Base-by-base conservation (phyloP, 345 rosid species). In the Populus euphratica region DNA sequence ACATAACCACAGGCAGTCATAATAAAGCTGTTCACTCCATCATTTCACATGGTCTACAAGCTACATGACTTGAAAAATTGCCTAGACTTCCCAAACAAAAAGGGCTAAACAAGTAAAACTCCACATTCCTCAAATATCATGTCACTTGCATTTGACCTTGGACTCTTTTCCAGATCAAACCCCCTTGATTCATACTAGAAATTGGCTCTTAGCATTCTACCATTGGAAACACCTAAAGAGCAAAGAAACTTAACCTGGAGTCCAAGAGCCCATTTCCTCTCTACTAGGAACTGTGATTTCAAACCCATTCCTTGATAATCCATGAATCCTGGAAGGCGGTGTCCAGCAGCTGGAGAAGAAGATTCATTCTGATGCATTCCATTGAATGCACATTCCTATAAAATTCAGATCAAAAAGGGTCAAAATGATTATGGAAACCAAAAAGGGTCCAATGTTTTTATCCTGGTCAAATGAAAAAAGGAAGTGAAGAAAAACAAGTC, bases 181-280 rank as follows among this genome's bases (percentile, higher is more conserved):
- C 62, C 18, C 31, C 18, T 44, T 38, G 20, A 64, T 43, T 35
- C 62, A 29, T 31, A 36, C 33, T 71, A n/a, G 21, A 77, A 70
- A 21, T 49, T 64, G 70, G 47, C 21, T 25, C 50, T 2, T 47
- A 63, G 71, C 63, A 71, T 36, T 64, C 20, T 49, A 62, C 21
- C 56, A 65, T n/a, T 59, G 63, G 63, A 59, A 59, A 59, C 27
- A 49, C 66, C 18, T 35, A 36, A 33, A 78, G 65, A 35, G 80
- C 54, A 67, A 63, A 81, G 21, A 59, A 73, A 81, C 73, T 75
- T 78, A 38, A 96, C 99, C 97, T 94, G 94, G 77, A 96, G 91
- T 73, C 99, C 98, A 78, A 96, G 95, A 81, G 94, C 92, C 97
- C 97, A 96, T 89, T 93, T 96, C 83, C 92, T 86, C 69, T 89